These are phyloP conservation scores for Pontederia paniculata DNA, from an alignment of 176 grass and related monocot genomes.

Conservation along the genomic window DNA sequence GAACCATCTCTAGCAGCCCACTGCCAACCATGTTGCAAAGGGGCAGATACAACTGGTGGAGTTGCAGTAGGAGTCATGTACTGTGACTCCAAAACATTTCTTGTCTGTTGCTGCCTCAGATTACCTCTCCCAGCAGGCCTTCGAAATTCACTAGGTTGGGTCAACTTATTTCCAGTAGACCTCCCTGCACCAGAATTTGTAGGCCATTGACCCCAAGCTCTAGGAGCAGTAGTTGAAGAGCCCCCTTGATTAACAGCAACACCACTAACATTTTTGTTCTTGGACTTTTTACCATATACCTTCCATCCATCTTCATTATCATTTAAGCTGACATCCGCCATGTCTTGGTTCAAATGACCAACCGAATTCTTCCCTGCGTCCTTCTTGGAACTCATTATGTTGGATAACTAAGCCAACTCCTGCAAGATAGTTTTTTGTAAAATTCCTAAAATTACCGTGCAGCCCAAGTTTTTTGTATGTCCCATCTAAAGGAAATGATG, in stretches of 20 bases:
- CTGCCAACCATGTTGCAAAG: conserved; percentile 45
- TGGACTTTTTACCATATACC: conserved; percentile 40
- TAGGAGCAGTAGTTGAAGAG: conserved; percentile 22
- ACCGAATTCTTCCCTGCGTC: conserved; percentile 6
- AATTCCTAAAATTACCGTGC: no score
- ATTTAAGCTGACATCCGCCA: conserved; percentile 23
- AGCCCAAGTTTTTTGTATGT: no score
- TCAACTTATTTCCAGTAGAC: conserved; percentile 22
- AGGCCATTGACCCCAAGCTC: conserved; percentile 16
- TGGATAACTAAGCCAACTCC: conserved; percentile 14
- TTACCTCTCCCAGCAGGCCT: conserved; percentile 32
- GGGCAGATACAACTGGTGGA: conserved; percentile 25
- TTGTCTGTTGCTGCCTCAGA: conserved; percentile 22
- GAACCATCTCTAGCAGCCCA: conserved; percentile 37
- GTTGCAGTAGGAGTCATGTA: conserved; percentile 15
- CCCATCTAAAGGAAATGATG: no score
- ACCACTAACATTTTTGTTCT: conserved; percentile 34
- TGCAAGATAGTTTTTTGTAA: conserved; percentile 5
- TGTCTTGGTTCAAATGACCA: conserved; percentile 12
- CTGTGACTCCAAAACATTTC: conserved; percentile 22
- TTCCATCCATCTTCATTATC: conserved; percentile 47
- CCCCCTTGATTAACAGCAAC: conserved; percentile 25
- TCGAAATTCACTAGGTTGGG: conserved; percentile 28
- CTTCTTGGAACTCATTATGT: conserved; percentile 18
- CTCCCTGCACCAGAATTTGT: conserved; percentile 32